phyloP scores from a whole-genome alignment of 441 rosid species.

The Syzygium syzygioides region DNA sequence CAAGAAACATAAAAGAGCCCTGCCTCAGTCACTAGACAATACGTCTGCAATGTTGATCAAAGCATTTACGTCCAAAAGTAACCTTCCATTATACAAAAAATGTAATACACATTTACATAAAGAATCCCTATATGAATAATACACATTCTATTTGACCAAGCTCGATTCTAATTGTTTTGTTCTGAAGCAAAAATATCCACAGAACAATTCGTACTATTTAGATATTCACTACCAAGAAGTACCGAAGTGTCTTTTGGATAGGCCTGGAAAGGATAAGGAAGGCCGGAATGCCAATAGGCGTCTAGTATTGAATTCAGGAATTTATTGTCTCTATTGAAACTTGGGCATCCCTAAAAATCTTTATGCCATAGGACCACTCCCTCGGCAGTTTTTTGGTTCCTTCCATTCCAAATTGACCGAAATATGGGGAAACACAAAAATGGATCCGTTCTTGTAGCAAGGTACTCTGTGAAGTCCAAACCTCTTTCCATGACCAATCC shows the following conservation, averaged over 20 bases:
- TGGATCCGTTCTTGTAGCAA: background rate
- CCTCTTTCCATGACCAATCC: background rate
- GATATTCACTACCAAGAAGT: background rate
- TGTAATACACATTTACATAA: background rate
- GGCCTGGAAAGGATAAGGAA: background rate
- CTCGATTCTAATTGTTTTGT: background rate
- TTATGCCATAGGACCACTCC: background rate
- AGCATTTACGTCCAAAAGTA: background rate
- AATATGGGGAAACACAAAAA: background rate
- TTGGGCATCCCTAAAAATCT: background rate
- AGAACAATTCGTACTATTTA: no score
- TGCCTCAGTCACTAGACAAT: background rate
- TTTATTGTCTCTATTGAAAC: background rate
- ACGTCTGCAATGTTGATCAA: background rate
- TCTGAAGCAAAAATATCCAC: background rate
- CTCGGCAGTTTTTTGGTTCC: background rate
- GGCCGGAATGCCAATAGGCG: background rate
- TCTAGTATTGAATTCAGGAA: background rate
- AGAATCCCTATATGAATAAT: background rate
- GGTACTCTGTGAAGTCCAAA: background rate
- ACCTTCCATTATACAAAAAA: background rate
- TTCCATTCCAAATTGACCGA: background rate
- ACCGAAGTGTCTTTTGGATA: no score
- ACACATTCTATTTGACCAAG: background rate
- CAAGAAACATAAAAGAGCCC: background rate